These are phyloP conservation scores for Xylaria scruposa DNA, from an alignment of 495 filamentous ascomycete genomes.

Conservation along the genomic window DNA sequence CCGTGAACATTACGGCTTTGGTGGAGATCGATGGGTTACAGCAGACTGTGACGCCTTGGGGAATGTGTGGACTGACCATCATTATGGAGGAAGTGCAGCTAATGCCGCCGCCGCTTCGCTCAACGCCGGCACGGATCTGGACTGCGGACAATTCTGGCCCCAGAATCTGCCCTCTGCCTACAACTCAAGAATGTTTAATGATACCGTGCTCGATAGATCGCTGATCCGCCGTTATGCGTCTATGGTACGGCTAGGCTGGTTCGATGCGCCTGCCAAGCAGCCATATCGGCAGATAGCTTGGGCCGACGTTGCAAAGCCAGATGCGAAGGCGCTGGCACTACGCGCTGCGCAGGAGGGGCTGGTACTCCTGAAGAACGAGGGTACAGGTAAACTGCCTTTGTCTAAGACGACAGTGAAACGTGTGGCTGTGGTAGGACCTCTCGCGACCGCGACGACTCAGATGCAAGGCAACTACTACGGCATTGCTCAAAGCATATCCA, in stretches of 20 bases:
- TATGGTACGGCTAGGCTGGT: constrained; percentile 65
- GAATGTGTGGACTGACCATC: constrained; percentile 63
- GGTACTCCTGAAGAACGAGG: constrained; percentile 68
- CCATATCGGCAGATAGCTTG: constrained; percentile 60
- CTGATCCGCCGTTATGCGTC: constrained; percentile 63
- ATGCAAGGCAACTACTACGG: constrained; percentile 69
- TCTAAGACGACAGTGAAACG: constrained; percentile 42
- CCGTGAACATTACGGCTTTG: constrained; percentile 59
- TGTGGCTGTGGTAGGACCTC: constrained; percentile 65
- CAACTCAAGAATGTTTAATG: constrained; percentile 42
- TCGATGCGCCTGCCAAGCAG: constrained; percentile 54
- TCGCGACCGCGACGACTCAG: constrained; percentile 64
- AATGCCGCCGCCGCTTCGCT: constrained; percentile 60
- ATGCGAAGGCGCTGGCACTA: constrained; percentile 61
- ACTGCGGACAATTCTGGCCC: constrained; percentile 65
- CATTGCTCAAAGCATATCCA: constrained; percentile 61
- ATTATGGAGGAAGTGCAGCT: constrained; percentile 54
- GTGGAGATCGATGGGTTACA: constrained; percentile 61
- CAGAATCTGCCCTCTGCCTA: constrained; percentile 55
- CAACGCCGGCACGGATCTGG: constrained; percentile 67
- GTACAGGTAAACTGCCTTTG: constrained; percentile 54
- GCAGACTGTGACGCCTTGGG: constrained; percentile 65
- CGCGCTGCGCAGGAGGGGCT: constrained; percentile 66
- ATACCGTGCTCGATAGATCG: constrained; percentile 56
- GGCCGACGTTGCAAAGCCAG: constrained; percentile 57